Conservation (phyloP, 805 yeast species). For the Nakazawaea populi region DNA sequence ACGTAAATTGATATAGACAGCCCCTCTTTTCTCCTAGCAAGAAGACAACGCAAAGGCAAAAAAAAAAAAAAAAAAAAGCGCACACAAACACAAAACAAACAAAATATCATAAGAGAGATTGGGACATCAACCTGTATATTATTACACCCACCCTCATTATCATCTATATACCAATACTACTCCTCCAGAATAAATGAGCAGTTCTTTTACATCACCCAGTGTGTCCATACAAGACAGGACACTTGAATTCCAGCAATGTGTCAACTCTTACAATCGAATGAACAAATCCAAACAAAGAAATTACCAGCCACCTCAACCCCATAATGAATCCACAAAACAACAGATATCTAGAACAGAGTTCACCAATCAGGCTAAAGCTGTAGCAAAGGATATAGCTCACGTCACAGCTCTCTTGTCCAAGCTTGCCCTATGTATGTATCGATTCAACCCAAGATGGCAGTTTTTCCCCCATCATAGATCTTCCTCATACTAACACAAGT, state of each 20-base stretch:
- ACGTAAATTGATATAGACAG: no score
- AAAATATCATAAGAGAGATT: no score
- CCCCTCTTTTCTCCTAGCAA: no score
- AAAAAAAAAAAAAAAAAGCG: no score
- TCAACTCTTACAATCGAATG: constrained; percentile 63
- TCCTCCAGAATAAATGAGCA: neutral
- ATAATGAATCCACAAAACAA: constrained; percentile 16
- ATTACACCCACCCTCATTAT: no score
- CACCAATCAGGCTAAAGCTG: constrained; percentile 63
- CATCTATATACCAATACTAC: no score
- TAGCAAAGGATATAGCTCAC: constrained; percentile 84
- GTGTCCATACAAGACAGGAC: constrained; percentile 71
- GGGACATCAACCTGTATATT: no score
- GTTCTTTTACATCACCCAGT: neutral
- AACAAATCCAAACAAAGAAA: constrained; percentile 33
- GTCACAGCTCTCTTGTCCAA: constrained; percentile 78
- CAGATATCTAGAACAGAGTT: constrained; percentile 53
- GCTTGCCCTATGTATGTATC: constrained; percentile 48
- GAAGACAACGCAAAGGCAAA: no score
- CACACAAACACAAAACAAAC: no score
- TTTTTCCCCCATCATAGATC: no score
- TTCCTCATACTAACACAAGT: no score
- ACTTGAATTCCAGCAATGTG: constrained; percentile 89
- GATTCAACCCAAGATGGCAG: no score
- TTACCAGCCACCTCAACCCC: constrained; percentile 14